Evolutionary conservation across 1,139 yeast genomes (phyloP), one percentile per base, ranked within the genome.

Genomic region (Yueomyces sp.): DNA sequence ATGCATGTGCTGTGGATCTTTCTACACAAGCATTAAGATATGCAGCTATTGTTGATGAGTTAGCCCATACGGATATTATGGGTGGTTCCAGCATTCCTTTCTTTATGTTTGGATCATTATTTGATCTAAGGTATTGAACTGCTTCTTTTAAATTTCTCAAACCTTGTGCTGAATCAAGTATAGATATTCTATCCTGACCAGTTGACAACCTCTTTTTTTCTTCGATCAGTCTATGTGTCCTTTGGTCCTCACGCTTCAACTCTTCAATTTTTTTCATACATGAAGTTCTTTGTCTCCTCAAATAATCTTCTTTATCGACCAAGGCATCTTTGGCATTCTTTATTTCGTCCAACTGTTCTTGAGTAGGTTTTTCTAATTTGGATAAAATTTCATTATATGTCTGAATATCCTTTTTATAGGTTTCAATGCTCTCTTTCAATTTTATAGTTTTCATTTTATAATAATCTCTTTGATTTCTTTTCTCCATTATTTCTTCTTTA

Each of bases 11-110:
- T 6, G 81, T 71, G 44, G 69, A 69, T 39, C 62, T 61, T 42
- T 76, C 79, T 9, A 84, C 69, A 9, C 78, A 67, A 42, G 74
- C 70, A 43, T 80, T 85, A 40, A 85, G 60, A 48, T 73, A 73
- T 28, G 71, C 66, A 1, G 80, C 83, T 53, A 70, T 72, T 4
- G 55, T 55, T 12, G 61, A 60, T 47, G 78, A 72, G 1, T 66
- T 68, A 1, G 78, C 74, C 26, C 73, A 68, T 39, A 93, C 68
- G 0, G 83, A 70, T 36, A 86, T 67, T n/a, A 79, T 66, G 0
- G 96, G 93, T 1, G 95, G 93, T 54, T 82, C 95, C 49, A 68
- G 75, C 43, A 82, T 76, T 7, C 57, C 57, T 0, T 63, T 63
- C 36, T 62, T 56, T 41, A 73, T 66, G 12, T 65, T 61, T 28